These are phyloP conservation scores for Pseudogymnoascus sp. DNA, from an alignment of 2,329 filamentous ascomycete genomes.

Conservation along the genomic window DNA sequence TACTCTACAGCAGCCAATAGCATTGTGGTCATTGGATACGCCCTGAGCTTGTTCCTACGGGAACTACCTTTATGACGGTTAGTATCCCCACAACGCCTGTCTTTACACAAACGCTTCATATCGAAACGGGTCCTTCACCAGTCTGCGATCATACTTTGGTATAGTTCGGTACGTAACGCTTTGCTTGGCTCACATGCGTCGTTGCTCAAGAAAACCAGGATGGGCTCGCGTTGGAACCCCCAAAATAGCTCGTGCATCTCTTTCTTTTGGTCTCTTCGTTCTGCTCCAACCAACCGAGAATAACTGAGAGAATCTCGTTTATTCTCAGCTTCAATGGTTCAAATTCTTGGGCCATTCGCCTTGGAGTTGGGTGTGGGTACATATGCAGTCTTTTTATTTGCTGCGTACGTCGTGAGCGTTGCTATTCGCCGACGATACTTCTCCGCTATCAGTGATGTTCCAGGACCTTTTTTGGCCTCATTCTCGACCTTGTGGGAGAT, in stretches of 20 bases:
- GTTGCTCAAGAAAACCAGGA: not conserved
- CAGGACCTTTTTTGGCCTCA: slow-evolving; percentile 37
- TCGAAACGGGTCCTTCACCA: not conserved
- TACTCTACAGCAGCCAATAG: too few species aligned
- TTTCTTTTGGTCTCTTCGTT: not conserved
- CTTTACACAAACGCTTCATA: not conserved
- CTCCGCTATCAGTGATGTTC: slow-evolving; percentile 36
- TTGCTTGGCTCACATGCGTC: not conserved
- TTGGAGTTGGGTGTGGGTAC: not conserved
- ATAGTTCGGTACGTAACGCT: not conserved
- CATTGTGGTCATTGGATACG: not conserved
- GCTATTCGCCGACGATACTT: slow-evolving; percentile 37
- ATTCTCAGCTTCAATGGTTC: not conserved
- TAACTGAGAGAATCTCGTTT: not conserved
- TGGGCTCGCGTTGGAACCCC: not conserved
- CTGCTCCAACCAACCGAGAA: not conserved
- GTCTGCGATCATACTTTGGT: not conserved
- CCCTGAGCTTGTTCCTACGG: not conserved
- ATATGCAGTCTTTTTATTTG: not conserved
- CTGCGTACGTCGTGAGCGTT: not conserved
- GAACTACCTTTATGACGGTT: not conserved
- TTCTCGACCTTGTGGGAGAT: slow-evolving; percentile 38
- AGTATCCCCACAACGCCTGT: not conserved
- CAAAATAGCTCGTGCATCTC: not conserved
- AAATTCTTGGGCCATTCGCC: not conserved